Percentiles rank a stretch among this genome's conserved stretches.
These are phyloP conservation scores for Rhododendron mucronatum DNA, from an alignment of 148 eudicot species.

Conservation along the genomic window DNA sequence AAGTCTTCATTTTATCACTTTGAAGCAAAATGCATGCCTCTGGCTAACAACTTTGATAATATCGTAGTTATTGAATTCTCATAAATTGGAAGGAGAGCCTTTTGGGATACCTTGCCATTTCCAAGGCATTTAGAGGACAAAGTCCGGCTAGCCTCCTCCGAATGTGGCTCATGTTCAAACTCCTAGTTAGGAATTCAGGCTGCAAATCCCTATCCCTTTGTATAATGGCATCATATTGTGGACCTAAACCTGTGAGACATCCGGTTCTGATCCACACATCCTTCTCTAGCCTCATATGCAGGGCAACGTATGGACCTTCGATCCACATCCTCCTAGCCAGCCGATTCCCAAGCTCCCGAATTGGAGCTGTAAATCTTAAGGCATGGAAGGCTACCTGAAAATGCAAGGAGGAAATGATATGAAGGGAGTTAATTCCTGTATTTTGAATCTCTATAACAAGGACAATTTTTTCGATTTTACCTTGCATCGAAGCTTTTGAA, in stretches of 20 bases:
- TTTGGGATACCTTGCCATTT: constrained; percentile 47
- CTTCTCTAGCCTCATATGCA: constrained; percentile 73
- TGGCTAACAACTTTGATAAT: not conserved
- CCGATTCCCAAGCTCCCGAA: constrained; percentile 50
- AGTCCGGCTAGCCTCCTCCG: constrained; percentile 54
- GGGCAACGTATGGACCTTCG: constrained; percentile 72
- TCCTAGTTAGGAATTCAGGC: constrained; percentile 52
- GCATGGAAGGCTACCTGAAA: constrained; percentile 78
- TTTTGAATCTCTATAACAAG: too few relatives aligned
- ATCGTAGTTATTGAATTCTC: not conserved
- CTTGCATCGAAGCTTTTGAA: constrained; percentile 68
- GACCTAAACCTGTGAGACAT: constrained; percentile 69
- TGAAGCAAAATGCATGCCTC: not conserved
- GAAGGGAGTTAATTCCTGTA: not conserved
- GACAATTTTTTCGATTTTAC: constrained; percentile 6
- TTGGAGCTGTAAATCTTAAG: constrained; percentile 56
- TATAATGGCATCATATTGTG: constrained; percentile 38
- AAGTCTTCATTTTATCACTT: not conserved
- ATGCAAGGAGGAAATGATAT: not conserved
- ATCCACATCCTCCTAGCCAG: constrained; percentile 85
- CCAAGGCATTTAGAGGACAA: constrained; percentile 65
- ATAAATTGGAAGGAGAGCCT: not conserved
- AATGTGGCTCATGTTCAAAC: constrained; percentile 42
- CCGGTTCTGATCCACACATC: constrained; percentile 80
- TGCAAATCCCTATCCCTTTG: constrained; percentile 36